A percentile compares a stretch with the other conserved stretches of the same genome.
These are phyloP conservation scores for Colletotrichum scovillei DNA, from an alignment of 2,329 filamentous ascomycete genomes.

Conservation along the genomic window DNA sequence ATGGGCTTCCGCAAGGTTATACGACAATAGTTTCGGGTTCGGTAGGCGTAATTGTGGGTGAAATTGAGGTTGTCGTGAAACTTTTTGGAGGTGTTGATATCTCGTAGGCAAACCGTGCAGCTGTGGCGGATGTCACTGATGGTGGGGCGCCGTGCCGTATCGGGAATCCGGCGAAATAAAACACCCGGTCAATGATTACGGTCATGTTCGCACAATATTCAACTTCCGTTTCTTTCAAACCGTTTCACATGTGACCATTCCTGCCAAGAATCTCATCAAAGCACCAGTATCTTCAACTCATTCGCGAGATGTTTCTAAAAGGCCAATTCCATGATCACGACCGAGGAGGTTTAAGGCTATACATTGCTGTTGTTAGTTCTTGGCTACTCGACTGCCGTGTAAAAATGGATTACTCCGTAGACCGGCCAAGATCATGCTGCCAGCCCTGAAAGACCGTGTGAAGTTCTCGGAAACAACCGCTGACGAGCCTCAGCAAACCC, in stretches of 20 bases:
- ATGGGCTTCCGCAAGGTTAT: not conserved
- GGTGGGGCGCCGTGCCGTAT: not conserved
- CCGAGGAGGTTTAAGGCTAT: not conserved
- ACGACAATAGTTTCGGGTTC: not conserved
- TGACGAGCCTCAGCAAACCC: slow-evolving; percentile 3
- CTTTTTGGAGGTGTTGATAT: not conserved
- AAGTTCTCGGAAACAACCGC: not conserved
- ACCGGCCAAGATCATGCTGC: not conserved
- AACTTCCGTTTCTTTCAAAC: not conserved
- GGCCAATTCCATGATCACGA: not conserved
- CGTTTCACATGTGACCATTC: not conserved
- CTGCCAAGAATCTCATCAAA: not conserved
- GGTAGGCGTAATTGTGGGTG: not conserved
- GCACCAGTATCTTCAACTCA: not conserved
- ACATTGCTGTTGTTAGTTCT: not conserved
- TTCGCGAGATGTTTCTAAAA: not conserved
- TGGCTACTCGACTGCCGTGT: not conserved
- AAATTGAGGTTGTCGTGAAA: slow-evolving; percentile 7
- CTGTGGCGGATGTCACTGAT: slow-evolving; percentile 18
- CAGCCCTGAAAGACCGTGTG: not conserved
- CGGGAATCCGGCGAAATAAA: not conserved
- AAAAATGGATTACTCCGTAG: not conserved
- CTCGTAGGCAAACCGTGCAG: not conserved
- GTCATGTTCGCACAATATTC: not conserved
- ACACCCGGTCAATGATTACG: not conserved